Evolutionary conservation across 257 asterid species (phyloP), one percentile per base, ranked within the genome.

Genomic region (Nicotiana knightiana): DNA sequence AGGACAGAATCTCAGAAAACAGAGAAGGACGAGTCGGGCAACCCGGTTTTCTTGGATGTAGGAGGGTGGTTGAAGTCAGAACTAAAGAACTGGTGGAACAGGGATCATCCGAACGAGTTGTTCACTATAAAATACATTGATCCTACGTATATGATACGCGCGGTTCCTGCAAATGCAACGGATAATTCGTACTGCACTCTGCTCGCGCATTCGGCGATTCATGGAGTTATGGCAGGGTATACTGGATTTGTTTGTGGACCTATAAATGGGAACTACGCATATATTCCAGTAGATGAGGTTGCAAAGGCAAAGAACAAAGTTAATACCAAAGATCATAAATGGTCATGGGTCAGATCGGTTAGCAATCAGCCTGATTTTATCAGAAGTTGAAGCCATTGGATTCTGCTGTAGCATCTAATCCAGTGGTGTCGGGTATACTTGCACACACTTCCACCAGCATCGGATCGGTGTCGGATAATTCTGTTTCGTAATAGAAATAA

Each of bases 291-390:
- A 54, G 92, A 89, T 85, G 97, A 93, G 53, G 92, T 94, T 76
- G 97, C 96, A 1, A 63, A 18, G 73, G 91, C 90, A 4, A 91
- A 92, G 87, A 93, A 94, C 63, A 86, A 76, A 57, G 97, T 93
- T 11, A 77, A 93, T 24, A 87, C 89, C 0, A 88, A 77, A 54
- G 97, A 94, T 84, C 98, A 94, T 37, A 90, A 89, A 84, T 94
- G 98, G 98, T 95, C 96, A 4, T 94, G 98, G 98, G 92, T 94
- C 8, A 84, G 98, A 70, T 94, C 98, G 6, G 83, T 93, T 67
- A 90, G 91, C n/a, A 91, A 87, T 75, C 98, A 94, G 84, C 98
- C 98, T 3, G 97, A 93, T 86, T 94, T 94, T 67, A 59, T 16
- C 57, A 75, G 78, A 43, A 46, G 39, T 13, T 24, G 1, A 43